These are phyloP conservation scores for Colletotrichum melonis DNA, from an alignment of 2,329 filamentous ascomycete genomes.

Conservation along the genomic window DNA sequence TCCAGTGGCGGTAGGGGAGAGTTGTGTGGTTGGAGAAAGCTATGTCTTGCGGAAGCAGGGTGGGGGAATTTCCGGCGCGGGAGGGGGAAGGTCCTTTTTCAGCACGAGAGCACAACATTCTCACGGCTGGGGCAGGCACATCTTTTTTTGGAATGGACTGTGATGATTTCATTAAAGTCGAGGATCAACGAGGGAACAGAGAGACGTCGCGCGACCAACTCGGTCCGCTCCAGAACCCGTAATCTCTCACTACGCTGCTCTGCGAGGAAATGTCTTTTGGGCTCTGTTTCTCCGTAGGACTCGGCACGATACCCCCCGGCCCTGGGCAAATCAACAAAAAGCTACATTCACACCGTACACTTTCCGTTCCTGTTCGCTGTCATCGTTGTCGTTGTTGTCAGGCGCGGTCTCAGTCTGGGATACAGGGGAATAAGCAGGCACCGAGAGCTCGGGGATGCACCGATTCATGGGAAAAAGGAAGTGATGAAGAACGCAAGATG, in stretches of 20 bases:
- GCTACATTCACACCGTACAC: conserved; percentile 2
- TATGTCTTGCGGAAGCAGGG: neutral
- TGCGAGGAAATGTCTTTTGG: neutral
- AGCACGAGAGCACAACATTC: conserved; percentile 35
- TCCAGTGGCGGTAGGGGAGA: neutral
- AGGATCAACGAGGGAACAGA: conserved; percentile 14
- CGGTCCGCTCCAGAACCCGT: neutral
- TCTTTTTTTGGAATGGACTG: conserved; percentile 30
- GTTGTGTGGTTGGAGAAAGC: neutral
- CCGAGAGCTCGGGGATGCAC: neutral
- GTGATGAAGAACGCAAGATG: neutral
- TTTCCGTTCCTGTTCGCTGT: neutral
- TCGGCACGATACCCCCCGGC: conserved; percentile 33
- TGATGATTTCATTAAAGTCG: conserved; percentile 28
- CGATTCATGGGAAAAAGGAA: neutral
- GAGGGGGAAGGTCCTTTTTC: conserved; percentile 3
- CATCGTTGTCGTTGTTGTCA: neutral
- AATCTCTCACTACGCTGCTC: neutral
- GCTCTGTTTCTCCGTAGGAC: conserved; percentile 22
- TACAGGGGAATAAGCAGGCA: neutral
- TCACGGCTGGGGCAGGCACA: conserved; percentile 33
- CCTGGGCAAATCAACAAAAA: conserved; percentile 27
- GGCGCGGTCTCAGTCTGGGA: neutral
- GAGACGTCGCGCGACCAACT: neutral
- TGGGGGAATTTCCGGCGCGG: neutral